These are phyloP conservation scores for Malbranchea cinnamomea DNA, from an alignment of 2,329 filamentous ascomycete genomes.

Conservation along the genomic window DNA sequence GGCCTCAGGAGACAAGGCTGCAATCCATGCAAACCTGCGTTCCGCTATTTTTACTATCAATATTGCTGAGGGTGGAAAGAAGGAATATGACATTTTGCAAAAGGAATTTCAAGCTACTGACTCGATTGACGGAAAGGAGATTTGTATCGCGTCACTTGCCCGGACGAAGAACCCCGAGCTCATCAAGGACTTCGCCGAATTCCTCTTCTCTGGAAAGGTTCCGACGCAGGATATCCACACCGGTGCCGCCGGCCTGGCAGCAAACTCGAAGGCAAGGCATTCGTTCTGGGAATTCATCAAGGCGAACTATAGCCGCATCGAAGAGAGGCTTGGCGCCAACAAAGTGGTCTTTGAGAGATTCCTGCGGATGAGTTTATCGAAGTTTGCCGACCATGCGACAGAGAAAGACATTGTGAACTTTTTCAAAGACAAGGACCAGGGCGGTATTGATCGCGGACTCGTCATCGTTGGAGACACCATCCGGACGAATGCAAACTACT, in stretches of 20 bases:
- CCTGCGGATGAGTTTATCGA: slow-evolving; percentile 59
- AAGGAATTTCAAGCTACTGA: slow-evolving; percentile 71
- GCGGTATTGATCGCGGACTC: slow-evolving; percentile 72
- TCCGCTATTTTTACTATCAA: slow-evolving; percentile 66
- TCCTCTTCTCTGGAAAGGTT: slow-evolving; percentile 74
- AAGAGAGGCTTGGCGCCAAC: slow-evolving; percentile 59
- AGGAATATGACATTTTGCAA: slow-evolving; percentile 61
- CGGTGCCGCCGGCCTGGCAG: slow-evolving; percentile 55
- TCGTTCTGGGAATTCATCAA: slow-evolving; percentile 78
- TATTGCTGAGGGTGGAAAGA: slow-evolving; percentile 54
- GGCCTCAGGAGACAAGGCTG: slow-evolving; percentile 44
- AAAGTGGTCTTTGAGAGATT: slow-evolving; percentile 83
- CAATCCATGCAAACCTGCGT: slow-evolving; percentile 70
- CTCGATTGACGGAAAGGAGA: slow-evolving; percentile 82
- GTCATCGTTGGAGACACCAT: slow-evolving; percentile 78
- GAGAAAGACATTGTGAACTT: slow-evolving; percentile 68
- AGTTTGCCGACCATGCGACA: slow-evolving; percentile 56
- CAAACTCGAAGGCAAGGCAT: slow-evolving; percentile 57
- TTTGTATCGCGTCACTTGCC: slow-evolving; percentile 63
- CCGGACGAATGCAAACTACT: slow-evolving; percentile 67
- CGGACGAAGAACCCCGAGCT: slow-evolving; percentile 54
- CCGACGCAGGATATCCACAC: slow-evolving; percentile 78
- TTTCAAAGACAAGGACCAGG: slow-evolving; percentile 75
- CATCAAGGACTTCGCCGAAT: slow-evolving; percentile 50
- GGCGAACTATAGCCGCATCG: slow-evolving; percentile 62